phyloP scores from a whole-genome alignment of 768 basidiomycete genomes.

The Lactarius tabidus region DNA sequence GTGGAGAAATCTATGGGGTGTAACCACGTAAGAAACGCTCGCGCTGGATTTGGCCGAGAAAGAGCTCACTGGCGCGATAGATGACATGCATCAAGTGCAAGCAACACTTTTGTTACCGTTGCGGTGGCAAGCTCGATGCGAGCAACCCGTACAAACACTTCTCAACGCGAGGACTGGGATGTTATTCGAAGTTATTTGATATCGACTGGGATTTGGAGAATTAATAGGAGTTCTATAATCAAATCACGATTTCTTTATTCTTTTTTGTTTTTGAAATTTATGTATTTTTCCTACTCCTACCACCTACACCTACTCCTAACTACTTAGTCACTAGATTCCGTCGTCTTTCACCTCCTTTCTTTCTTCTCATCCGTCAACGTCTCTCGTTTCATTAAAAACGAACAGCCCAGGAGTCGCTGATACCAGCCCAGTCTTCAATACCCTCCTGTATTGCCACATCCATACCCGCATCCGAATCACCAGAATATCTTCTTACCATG shows the following conservation, averaged over 20 bases:
- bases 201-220: conserved; percentile 35
- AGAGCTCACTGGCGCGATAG: conserved; percentile 35
- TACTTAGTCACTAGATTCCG: conserved; percentile 18
- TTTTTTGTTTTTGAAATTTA: conserved; percentile 3
- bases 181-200: conserved; percentile 70
- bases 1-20: conserved; percentile 80
- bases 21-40: conserved; percentile 62
- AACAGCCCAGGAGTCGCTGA: conserved; percentile 21
- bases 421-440: conserved; percentile 26
- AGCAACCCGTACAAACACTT: conserved; percentile 67
- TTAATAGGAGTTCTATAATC: conserved; percentile 13
- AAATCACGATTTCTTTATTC: background rate
- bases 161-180: conserved; percentile 46
- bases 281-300: background rate
- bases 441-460: conserved; percentile 27
- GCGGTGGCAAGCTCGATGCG: conserved; percentile 50
- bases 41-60: background rate
- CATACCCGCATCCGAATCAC: conserved; percentile 27
- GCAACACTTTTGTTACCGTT: conserved; percentile 80
- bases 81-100: conserved; percentile 76
- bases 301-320: conserved; percentile 15
- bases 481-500: conserved; percentile 48
- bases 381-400: conserved; percentile 21
- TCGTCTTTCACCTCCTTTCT: conserved; percentile 22
- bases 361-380: conserved; percentile 19